phyloP scores from a whole-genome alignment of 768 basidiomycete genomes.

The Suillus weaverae region DNA sequence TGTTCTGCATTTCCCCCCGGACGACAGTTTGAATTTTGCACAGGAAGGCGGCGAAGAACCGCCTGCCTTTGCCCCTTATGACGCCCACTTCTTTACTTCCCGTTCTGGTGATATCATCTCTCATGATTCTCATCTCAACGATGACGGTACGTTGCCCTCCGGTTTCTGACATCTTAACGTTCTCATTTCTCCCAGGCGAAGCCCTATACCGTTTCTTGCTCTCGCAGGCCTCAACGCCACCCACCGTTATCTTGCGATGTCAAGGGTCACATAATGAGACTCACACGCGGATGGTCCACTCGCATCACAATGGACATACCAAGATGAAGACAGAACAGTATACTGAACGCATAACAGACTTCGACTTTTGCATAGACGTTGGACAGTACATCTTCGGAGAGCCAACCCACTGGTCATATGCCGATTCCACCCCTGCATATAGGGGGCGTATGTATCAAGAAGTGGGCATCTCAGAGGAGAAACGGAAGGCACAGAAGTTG shows the following conservation, averaged over 20 bases:
- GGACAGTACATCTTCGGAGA: slow-evolving; percentile 40
- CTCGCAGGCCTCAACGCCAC: slow-evolving; percentile 47
- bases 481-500: slow-evolving; percentile 41
- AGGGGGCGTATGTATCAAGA: slow-evolving; percentile 64
- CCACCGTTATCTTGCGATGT: slow-evolving; percentile 47
- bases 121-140: slow-evolving; percentile 68
- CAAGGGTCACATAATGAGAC: slow-evolving; percentile 59
- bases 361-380: slow-evolving; percentile 66
- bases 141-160: slow-evolving; percentile 47
- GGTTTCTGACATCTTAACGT: background rate
- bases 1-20: slow-evolving; percentile 24
- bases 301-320: slow-evolving; percentile 34
- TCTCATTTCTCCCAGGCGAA: slow-evolving; percentile 46
- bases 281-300: slow-evolving; percentile 45
- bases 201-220: slow-evolving; percentile 75
- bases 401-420: slow-evolving; percentile 57
- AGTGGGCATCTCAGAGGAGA: slow-evolving; percentile 40
- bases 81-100: slow-evolving; percentile 57
- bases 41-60: slow-evolving; percentile 47
- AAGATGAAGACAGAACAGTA: slow-evolving; percentile 47
- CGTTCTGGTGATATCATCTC: slow-evolving; percentile 56
- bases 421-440: slow-evolving; percentile 63
- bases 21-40: slow-evolving; percentile 19
- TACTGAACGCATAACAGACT: slow-evolving; percentile 62
- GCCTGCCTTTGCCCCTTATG: slow-evolving; percentile 61